A percentile compares a stretch with the other conserved stretches of the same genome.
These are phyloP conservation scores for Colletotrichum sp. DNA, from an alignment of 2,329 filamentous ascomycete genomes.

Conservation along the genomic window DNA sequence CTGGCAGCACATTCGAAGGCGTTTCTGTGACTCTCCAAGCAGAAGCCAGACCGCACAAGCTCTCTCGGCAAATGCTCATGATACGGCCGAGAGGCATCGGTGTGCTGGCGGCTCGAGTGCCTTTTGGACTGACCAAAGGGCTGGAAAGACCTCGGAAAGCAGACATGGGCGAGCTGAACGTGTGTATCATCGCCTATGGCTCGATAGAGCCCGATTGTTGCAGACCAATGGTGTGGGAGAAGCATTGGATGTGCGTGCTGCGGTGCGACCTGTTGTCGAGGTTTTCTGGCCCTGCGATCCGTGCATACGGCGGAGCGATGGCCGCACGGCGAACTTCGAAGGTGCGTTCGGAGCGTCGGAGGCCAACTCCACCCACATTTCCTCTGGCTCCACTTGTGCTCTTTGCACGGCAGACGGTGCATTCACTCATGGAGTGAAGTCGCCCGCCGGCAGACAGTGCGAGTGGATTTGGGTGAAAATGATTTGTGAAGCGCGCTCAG, in stretches of 20 bases:
- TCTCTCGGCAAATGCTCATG: background rate
- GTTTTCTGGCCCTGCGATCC: background rate
- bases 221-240: background rate
- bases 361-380: background rate
- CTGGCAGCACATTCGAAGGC: background rate
- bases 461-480: background rate
- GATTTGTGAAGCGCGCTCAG: background rate
- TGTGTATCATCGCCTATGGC: background rate
- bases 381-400: background rate
- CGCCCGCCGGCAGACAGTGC: background rate
- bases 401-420: background rate
- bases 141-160: background rate
- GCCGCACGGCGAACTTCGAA: background rate
- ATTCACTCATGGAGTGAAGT: background rate
- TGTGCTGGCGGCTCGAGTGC: background rate
- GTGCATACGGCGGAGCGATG: background rate
- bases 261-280: background rate
- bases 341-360: background rate
- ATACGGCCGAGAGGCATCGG: background rate
- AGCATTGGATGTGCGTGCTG: background rate
- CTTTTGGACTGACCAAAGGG: background rate
- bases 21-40: background rate
- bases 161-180: background rate
- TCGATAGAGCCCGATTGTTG: background rate
- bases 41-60: background rate